Evolutionary conservation across 495 filamentous ascomycete species (phyloP).

Genomic region (Filosporella fistucella): DNA sequence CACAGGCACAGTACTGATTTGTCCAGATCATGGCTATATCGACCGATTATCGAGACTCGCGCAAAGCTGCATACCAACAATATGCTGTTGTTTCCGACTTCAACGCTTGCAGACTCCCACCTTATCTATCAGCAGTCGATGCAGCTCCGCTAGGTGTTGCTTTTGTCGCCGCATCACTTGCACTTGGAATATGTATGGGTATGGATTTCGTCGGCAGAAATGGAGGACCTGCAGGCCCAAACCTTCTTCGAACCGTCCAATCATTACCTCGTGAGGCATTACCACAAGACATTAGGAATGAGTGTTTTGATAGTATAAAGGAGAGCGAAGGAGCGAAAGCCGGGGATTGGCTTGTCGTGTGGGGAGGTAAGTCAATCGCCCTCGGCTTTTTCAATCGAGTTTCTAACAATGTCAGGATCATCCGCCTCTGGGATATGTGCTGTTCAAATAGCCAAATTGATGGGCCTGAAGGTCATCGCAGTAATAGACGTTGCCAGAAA

Average conservation of each 20-base stretch:
- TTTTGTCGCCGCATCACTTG: conserved; percentile 54
- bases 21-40: conserved; percentile 52
- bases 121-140: conserved; percentile 37
- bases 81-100: conserved; percentile 58
- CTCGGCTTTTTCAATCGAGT: not conserved
- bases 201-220: conserved; percentile 45
- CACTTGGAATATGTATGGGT: conserved; percentile 58
- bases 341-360: conserved; percentile 65
- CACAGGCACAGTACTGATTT: not conserved
- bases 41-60: conserved; percentile 66
- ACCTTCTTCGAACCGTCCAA: conserved; percentile 41
- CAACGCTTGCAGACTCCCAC: conserved; percentile 57
- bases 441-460: conserved; percentile 56
- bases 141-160: conserved; percentile 61
- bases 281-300: conserved; percentile 46
- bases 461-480: conserved; percentile 50
- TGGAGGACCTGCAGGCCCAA: conserved; percentile 39
- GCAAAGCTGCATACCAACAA: conserved; percentile 66
- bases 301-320: conserved; percentile 44
- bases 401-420: conserved; percentile 36
- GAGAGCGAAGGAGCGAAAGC: conserved; percentile 36
- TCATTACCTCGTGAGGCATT: conserved; percentile 33
- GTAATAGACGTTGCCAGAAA: conserved; percentile 59
- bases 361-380: conserved; percentile 51
- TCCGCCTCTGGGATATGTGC: conserved; percentile 57